A percentile compares a stretch with the other conserved stretches of the same genome.
Evolutionary conservation across 164 flowering plant genomes (phyloP).

Genomic region (Magnolia officinalis): DNA sequence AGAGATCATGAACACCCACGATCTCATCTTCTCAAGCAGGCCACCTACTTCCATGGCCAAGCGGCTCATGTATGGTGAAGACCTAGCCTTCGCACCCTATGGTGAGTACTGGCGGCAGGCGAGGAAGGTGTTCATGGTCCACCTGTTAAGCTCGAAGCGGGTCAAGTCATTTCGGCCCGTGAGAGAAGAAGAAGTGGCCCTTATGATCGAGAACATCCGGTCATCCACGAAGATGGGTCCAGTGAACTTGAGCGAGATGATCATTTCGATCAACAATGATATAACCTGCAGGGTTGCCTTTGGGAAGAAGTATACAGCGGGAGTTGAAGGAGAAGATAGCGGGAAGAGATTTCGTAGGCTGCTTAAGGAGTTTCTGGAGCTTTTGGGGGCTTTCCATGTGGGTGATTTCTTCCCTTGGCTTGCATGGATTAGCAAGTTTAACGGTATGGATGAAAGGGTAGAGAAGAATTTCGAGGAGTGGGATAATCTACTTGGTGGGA

Average conservation of each 20-base stretch:
- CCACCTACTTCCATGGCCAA: slow-evolving; percentile 19
- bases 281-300: slow-evolving; percentile 14
- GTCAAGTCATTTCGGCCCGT: slow-evolving; percentile 40
- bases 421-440: slow-evolving; percentile 4
- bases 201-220: slow-evolving; percentile 16
- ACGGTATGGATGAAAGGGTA: not conserved
- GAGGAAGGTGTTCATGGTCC: slow-evolving; percentile 25
- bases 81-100: slow-evolving; percentile 47
- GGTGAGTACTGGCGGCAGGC: slow-evolving; percentile 57
- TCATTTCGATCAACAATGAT: slow-evolving; percentile 5
- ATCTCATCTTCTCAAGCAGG: slow-evolving; percentile 7
- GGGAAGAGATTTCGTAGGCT: not conserved
- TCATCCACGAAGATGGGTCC: not conserved
- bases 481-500: slow-evolving; percentile 26
- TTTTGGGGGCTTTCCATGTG: slow-evolving; percentile 2
- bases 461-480: slow-evolving; percentile 7
- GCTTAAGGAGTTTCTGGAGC: not conserved
- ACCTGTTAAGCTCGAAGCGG: slow-evolving; percentile 43
- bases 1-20: slow-evolving; percentile 14
- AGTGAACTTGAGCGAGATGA: slow-evolving; percentile 8
- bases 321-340: not conserved
- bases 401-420: slow-evolving; percentile 11
- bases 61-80: slow-evolving; percentile 36
- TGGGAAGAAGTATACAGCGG: slow-evolving; percentile 13
- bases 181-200: slow-evolving; percentile 50